Evolutionary conservation across 2,329 filamentous ascomycete species (phyloP).

Genomic region (Sarocladium kiliense): DNA sequence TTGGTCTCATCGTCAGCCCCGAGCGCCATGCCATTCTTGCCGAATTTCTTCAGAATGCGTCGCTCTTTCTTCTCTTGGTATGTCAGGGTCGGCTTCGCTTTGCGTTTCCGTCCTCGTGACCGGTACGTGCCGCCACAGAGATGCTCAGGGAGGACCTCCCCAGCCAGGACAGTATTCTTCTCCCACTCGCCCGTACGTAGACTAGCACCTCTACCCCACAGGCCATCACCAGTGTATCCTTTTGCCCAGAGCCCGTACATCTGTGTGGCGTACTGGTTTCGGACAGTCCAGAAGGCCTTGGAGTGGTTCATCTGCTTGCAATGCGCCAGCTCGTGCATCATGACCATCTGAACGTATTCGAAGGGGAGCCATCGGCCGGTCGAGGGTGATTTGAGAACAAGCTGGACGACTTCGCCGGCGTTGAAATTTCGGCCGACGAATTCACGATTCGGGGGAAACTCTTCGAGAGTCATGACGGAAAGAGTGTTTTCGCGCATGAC

Average conservation of each 20-base stretch:
- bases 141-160: constrained; percentile 61
- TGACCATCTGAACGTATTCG: constrained; percentile 84
- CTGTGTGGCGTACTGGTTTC: constrained; percentile 66
- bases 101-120: constrained; percentile 52
- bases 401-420: constrained; percentile 78
- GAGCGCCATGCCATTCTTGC: constrained; percentile 60
- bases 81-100: constrained; percentile 46
- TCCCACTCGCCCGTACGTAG: constrained; percentile 58
- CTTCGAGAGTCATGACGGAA: constrained; percentile 67
- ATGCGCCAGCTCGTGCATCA: constrained; percentile 90
- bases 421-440: constrained; percentile 91
- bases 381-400: constrained; percentile 66
- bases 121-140: constrained; percentile 78
- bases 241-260: constrained; percentile 66
- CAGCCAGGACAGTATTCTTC: constrained; percentile 42
- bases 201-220: constrained; percentile 71
- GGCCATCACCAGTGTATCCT: constrained; percentile 72
- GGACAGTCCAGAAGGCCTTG: constrained; percentile 72
- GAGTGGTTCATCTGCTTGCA: constrained; percentile 92
- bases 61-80: constrained; percentile 71
- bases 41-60: constrained; percentile 72
- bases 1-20: constrained; percentile 65
- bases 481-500: constrained; percentile 64
- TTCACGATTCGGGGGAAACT: constrained; percentile 74
- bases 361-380: constrained; percentile 73